Percentiles rank a stretch among this genome's conserved stretches.
Evolutionary conservation across 129 eudicot genomes (phyloP).

Genomic region (Chrysanthemum makinoi): DNA sequence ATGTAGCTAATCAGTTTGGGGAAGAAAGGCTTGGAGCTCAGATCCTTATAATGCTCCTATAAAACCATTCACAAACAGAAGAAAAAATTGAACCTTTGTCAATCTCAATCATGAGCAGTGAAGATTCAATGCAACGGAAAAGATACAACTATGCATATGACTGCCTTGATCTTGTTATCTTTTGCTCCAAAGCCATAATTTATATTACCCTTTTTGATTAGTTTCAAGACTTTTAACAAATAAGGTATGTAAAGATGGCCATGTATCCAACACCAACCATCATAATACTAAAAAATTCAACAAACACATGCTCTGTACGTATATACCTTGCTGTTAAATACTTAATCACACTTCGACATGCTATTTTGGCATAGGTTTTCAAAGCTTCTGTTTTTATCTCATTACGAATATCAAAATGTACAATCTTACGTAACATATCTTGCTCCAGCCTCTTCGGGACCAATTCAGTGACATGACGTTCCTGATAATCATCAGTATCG

Average conservation of each 20-base stretch:
- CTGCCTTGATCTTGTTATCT: not conserved
- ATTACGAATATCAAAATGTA: constrained; percentile 24
- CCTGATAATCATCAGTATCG: constrained; percentile 33
- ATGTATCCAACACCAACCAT: too few relatives aligned
- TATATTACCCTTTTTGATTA: not conserved
- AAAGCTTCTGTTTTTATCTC: constrained; percentile 24
- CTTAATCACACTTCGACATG: constrained; percentile 17
- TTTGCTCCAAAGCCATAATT: not conserved
- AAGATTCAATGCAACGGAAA: not conserved
- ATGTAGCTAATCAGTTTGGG: constrained; percentile 81
- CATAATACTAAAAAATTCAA: too few relatives aligned
- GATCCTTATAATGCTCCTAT: constrained; percentile 92
- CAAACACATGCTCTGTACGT: too few relatives aligned
- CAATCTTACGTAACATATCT: constrained; percentile 24
- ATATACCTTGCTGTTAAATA: too few relatives aligned
- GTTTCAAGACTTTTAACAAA: too few relatives aligned
- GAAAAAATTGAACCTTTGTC: not conserved
- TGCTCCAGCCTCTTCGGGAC: constrained; percentile 33
- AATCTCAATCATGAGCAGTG: not conserved
- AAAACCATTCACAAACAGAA: constrained; percentile 13
- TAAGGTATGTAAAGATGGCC: too few relatives aligned
- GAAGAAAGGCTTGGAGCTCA: constrained; percentile 81
- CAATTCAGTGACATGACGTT: constrained; percentile 21
- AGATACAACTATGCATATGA: not conserved
- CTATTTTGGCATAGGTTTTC: constrained; percentile 32